A percentile compares a stretch with the other conserved stretches of the same genome.
Conservation (phyloP, 768 basidiomycete genomes). For the Imleria badia region DNA sequence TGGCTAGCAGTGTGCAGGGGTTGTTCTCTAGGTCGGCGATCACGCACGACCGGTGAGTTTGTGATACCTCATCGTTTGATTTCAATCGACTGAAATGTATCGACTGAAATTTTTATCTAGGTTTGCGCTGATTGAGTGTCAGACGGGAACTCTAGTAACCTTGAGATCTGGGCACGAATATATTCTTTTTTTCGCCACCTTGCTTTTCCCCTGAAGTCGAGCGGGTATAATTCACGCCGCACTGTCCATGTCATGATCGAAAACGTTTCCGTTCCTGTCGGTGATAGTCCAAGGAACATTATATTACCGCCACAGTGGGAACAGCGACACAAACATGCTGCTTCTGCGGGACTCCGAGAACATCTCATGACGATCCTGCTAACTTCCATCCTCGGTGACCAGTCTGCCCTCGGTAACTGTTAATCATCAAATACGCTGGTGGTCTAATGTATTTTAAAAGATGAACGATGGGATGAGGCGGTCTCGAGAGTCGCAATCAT, state of each 20-base stretch:
- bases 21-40: background rate
- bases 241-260: background rate
- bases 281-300: constrained; percentile 1
- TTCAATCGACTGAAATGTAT: background rate
- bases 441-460: background rate
- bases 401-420: background rate
- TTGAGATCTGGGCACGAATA: background rate
- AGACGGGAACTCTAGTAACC: background rate
- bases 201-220: background rate
- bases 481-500: background rate
- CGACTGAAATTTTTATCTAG: background rate
- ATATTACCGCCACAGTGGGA: too few species aligned
- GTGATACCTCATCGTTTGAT: background rate
- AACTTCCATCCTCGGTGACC: background rate
- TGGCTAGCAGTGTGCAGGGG: too few species aligned
- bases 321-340: background rate
- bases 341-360: background rate
- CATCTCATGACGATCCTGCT: background rate
- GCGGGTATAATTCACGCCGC: background rate
- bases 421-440: background rate
- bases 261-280: background rate
- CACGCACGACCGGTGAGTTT: background rate
- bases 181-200: background rate
- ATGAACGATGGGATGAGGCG: background rate
- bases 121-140: background rate